Evolutionary conservation across 495 filamentous ascomycete species (phyloP).

Genomic region (Friedmanniomyces endolithicus): DNA sequence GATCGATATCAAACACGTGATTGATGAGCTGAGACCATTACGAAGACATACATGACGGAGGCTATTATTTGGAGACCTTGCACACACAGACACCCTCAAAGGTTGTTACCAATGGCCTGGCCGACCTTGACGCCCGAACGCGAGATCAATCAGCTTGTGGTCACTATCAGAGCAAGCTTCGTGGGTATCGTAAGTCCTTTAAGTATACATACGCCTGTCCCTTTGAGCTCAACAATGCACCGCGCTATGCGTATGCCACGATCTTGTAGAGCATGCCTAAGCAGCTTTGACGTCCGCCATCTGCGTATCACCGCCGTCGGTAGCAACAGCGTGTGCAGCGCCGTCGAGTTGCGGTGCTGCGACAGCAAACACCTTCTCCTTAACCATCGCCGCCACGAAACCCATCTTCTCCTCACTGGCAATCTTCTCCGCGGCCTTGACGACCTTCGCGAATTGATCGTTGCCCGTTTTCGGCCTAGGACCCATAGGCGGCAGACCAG

Average conservation of each 20-base stretch:
- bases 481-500: conserved; percentile 9
- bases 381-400: conserved; percentile 67
- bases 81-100: too few species aligned
- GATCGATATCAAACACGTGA: too few species aligned
- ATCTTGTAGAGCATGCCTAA: neutral
- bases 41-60: too few species aligned
- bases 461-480: conserved; percentile 1
- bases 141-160: too few species aligned
- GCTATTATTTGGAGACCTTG: too few species aligned
- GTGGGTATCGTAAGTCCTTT: too few species aligned
- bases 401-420: conserved; percentile 78
- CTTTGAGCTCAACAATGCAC: too few species aligned
- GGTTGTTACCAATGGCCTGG: too few species aligned
- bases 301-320: conserved; percentile 15
- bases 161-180: too few species aligned
- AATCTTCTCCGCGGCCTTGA: conserved; percentile 67
- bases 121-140: too few species aligned
- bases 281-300: conserved; percentile 18
- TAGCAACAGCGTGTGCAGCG: neutral
- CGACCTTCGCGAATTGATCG: conserved; percentile 63
- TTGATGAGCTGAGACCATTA: too few species aligned
- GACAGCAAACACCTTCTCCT: conserved; percentile 60
- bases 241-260: neutral
- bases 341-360: neutral
- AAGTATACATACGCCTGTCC: too few species aligned